phyloP scores from a whole-genome alignment of 2,329 filamentous ascomycete genomes.

The Fusarium pseudograminearum region DNA sequence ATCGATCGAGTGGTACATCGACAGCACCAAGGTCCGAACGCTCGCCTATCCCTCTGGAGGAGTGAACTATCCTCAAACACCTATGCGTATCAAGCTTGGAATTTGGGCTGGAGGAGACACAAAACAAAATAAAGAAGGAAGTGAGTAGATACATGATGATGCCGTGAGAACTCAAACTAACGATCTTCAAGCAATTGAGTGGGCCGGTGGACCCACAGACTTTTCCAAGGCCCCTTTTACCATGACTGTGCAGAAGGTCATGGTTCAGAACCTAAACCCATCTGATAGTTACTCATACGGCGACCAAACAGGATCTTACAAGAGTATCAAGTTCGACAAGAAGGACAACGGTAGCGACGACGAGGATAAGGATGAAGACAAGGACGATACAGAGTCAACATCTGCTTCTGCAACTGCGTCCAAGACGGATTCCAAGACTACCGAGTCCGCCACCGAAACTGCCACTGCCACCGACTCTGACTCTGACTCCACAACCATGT shows the following conservation, averaged over 20 bases:
- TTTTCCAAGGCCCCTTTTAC: constrained; percentile 61
- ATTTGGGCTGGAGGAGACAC: constrained; percentile 61
- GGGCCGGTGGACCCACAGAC: constrained; percentile 66
- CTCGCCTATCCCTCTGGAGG: constrained; percentile 52
- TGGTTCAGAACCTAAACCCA: constrained; percentile 58
- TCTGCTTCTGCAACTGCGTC: background rate
- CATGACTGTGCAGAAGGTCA: constrained; percentile 64
- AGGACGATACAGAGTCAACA: constrained; percentile 2
- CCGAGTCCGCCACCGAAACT: background rate
- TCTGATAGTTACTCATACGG: constrained; percentile 51
- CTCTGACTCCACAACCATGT: constrained; percentile 13
- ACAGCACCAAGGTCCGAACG: constrained; percentile 54
- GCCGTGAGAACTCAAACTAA: constrained; percentile 61
- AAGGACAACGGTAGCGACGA: constrained; percentile 11
- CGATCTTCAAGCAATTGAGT: constrained; percentile 60
- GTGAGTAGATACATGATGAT: background rate
- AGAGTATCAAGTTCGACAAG: constrained; percentile 43
- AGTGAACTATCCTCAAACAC: constrained; percentile 73
- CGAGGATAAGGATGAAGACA: background rate
- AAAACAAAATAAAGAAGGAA: constrained; percentile 43
- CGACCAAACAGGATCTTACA: constrained; percentile 43
- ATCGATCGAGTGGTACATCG: constrained; percentile 69
- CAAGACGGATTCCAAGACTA: constrained; percentile 1
- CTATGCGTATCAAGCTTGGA: constrained; percentile 74
- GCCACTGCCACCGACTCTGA: background rate